These are phyloP conservation scores for Macaranga tanarius DNA, from an alignment of 441 rosid species.

Conservation along the genomic window DNA sequence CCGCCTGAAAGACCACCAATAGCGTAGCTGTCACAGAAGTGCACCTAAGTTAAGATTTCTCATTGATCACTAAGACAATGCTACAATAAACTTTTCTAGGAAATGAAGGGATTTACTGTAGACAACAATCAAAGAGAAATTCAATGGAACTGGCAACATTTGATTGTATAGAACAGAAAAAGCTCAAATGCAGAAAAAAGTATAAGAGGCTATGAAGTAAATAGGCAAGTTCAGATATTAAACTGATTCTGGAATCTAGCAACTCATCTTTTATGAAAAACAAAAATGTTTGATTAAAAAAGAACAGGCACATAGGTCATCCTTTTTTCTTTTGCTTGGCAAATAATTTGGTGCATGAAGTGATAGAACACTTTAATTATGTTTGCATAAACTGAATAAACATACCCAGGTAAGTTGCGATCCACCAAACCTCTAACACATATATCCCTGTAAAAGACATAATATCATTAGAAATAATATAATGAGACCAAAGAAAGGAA, in stretches of 20 bases:
- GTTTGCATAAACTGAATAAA: slow-evolving; percentile 13
- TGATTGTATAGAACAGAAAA: too few species aligned
- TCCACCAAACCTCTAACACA: slow-evolving; percentile 76
- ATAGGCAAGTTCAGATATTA: background rate
- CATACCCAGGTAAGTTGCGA: slow-evolving; percentile 76
- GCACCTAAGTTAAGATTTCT: slow-evolving; percentile 32
- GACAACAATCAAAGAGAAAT: slow-evolving; percentile 1
- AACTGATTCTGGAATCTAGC: background rate
- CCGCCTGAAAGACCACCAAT: slow-evolving; percentile 89
- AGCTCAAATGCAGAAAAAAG: too few species aligned
- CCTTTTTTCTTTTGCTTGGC: background rate
- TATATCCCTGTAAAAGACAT: slow-evolving; percentile 47
- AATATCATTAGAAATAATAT: slow-evolving; percentile 7
- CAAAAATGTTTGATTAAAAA: background rate
- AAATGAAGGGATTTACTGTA: background rate
- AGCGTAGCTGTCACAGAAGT: slow-evolving; percentile 65
- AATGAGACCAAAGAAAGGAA: slow-evolving; percentile 6
- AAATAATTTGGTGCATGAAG: background rate
- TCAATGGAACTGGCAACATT: slow-evolving; percentile 10
- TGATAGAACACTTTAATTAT: background rate
- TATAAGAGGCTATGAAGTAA: background rate
- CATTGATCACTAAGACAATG: slow-evolving; percentile 15
- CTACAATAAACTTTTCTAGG: slow-evolving; percentile 4
- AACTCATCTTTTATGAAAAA: background rate
- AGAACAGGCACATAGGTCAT: background rate